phyloP scores from a whole-genome alignment of 2,329 filamentous ascomycete genomes.

The Calcarisporium arbuscula region DNA sequence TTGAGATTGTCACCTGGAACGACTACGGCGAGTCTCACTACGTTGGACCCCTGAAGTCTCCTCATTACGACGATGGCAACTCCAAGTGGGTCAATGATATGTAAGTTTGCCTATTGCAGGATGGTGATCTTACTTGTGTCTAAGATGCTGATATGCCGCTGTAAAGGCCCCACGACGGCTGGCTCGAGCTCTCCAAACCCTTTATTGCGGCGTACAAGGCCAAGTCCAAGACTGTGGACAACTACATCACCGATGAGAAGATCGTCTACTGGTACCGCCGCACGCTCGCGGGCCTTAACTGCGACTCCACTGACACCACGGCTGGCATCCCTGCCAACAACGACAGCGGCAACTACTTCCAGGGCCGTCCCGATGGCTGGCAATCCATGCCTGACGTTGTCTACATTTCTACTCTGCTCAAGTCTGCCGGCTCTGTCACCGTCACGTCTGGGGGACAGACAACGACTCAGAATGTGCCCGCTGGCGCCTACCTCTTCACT shows the following conservation, averaged over 20 bases:
- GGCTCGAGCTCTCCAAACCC: conserved; percentile 46
- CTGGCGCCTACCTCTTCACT: conserved; percentile 25
- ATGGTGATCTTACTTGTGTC: neutral
- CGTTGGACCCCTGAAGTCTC: conserved; percentile 39
- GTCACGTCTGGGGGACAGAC: conserved; percentile 38
- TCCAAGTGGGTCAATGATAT: conserved; percentile 45
- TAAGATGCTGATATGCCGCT: too few relatives aligned
- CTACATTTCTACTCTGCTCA: conserved; percentile 44
- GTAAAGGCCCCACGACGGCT: conserved; percentile 34
- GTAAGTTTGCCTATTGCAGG: conserved; percentile 37
- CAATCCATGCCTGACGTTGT: conserved; percentile 39
- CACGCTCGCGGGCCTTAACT: conserved; percentile 37
- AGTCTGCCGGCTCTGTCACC: conserved; percentile 34
- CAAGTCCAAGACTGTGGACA: conserved; percentile 30
- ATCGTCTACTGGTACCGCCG: conserved; percentile 52
- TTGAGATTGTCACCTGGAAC: conserved; percentile 40
- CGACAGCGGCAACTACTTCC: conserved; percentile 40
- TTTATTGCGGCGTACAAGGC: conserved; percentile 48
- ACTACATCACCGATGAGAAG: conserved; percentile 40
- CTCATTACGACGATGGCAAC: conserved; percentile 33
- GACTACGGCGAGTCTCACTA: conserved; percentile 52
- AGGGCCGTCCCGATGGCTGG: conserved; percentile 40
- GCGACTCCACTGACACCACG: conserved; percentile 46
- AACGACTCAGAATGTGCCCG: conserved; percentile 24
- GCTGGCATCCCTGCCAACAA: conserved; percentile 34